phyloP scores from a whole-genome alignment of 2,329 filamentous ascomycete genomes.

The Diaporthe vexans region DNA sequence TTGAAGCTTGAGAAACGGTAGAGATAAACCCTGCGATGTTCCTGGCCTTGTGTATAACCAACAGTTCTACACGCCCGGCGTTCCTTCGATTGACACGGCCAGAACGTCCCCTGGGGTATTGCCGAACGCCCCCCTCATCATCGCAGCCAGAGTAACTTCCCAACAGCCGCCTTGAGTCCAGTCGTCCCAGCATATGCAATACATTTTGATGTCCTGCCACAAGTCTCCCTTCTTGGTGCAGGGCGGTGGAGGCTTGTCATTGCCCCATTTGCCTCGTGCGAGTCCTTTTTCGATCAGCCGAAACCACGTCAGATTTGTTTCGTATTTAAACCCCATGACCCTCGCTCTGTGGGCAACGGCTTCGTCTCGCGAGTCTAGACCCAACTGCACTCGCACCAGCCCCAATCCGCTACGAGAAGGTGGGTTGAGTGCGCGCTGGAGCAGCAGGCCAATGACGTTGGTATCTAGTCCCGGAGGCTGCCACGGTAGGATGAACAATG shows the following conservation, averaged over 20 bases:
- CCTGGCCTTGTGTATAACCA: not conserved
- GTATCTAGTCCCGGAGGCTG: conserved; percentile 53
- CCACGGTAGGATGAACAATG: conserved; percentile 40
- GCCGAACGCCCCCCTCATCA: not conserved
- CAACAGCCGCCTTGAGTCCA: conserved; percentile 40
- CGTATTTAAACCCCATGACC: conserved; percentile 50
- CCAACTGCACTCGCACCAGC: conserved; percentile 52
- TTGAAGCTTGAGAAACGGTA: not conserved
- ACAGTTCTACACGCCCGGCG: not conserved
- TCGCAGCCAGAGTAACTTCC: not conserved
- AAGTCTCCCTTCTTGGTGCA: conserved; percentile 44
- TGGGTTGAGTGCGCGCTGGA: conserved; percentile 48
- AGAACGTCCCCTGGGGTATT: too few species aligned
- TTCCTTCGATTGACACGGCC: too few species aligned
- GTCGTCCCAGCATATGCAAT: conserved; percentile 49
- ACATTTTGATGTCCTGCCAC: conserved; percentile 46
- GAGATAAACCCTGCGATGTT: not conserved
- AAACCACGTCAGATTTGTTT: conserved; percentile 49
- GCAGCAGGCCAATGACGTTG: conserved; percentile 51
- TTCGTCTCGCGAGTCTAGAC: conserved; percentile 45
- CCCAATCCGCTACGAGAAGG: conserved; percentile 44
- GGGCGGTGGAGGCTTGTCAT: conserved; percentile 44
- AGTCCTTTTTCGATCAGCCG: conserved; percentile 38
- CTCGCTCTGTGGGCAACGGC: conserved; percentile 41
- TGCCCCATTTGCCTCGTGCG: conserved; percentile 45